Evolutionary conservation across 441 rosid genomes (phyloP).

Genomic region (Populus hybrid): DNA sequence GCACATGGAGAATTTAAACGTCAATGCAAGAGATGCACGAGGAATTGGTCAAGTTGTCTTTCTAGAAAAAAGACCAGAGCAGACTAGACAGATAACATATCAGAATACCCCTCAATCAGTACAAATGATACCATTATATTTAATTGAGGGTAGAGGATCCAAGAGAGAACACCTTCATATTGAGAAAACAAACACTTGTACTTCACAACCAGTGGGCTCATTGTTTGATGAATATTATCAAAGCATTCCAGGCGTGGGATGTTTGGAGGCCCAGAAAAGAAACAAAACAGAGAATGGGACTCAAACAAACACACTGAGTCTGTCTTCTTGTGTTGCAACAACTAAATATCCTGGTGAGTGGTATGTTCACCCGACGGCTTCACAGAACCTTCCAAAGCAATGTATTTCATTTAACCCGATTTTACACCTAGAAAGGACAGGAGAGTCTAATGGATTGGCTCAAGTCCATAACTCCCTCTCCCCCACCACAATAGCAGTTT

Average conservation of each 20-base stretch:
- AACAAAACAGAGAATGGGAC: slow-evolving; percentile 42
- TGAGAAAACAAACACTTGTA: slow-evolving; percentile 34
- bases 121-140: slow-evolving; percentile 25
- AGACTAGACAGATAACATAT: slow-evolving; percentile 30
- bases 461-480: slow-evolving; percentile 29
- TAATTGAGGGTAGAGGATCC: slow-evolving; percentile 41
- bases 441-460: slow-evolving; percentile 21
- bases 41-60: slow-evolving; percentile 32
- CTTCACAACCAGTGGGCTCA: slow-evolving; percentile 24
- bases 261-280: slow-evolving; percentile 44
- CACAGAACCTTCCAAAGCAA: slow-evolving; percentile 27
- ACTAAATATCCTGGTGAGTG: slow-evolving; percentile 31
- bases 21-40: slow-evolving; percentile 32
- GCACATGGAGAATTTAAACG: slow-evolving; percentile 28
- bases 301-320: slow-evolving; percentile 21
- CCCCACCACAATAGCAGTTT: slow-evolving; percentile 21
- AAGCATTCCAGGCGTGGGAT: slow-evolving; percentile 19
- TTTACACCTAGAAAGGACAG: slow-evolving; percentile 23
- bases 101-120: slow-evolving; percentile 34
- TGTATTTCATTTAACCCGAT: slow-evolving; percentile 21
- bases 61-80: slow-evolving; percentile 31
- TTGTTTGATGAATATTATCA: slow-evolving; percentile 28
- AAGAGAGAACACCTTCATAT: slow-evolving; percentile 43
- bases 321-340: slow-evolving; percentile 29
- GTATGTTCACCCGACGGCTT: slow-evolving; percentile 21